A percentile compares a stretch with the other conserved stretches of the same genome.
Conservation (phyloP, 495 filamentous ascomycete genomes). For the Alectoria sarmentosa region DNA sequence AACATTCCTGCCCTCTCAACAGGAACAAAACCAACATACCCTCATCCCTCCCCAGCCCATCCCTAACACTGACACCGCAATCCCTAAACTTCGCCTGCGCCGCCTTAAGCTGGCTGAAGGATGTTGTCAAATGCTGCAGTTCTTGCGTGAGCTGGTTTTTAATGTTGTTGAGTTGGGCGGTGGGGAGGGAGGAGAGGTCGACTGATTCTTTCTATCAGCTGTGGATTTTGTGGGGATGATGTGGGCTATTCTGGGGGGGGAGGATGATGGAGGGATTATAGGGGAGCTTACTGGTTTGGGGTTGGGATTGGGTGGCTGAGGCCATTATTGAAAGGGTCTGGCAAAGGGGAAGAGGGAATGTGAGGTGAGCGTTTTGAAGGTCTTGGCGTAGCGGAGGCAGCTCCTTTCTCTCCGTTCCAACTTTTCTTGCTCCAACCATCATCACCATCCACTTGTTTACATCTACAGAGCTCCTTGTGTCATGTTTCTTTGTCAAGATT, state of each 20-base stretch:
- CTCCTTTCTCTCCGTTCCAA: too few relatives aligned
- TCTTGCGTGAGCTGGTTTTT: constrained; percentile 96
- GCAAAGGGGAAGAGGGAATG: too few relatives aligned
- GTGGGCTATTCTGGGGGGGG: too few relatives aligned
- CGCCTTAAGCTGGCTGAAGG: constrained; percentile 78
- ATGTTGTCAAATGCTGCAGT: constrained; percentile 83
- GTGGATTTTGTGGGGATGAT: neutral
- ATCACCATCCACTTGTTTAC: too few relatives aligned
- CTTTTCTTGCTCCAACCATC: too few relatives aligned
- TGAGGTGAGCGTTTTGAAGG: neutral
- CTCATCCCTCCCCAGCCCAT: constrained; percentile 41
- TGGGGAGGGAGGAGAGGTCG: constrained; percentile 50
- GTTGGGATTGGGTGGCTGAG: constrained; percentile 1
- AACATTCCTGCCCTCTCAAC: neutral
- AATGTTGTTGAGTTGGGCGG: constrained; percentile 52
- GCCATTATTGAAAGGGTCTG: constrained; percentile 3
- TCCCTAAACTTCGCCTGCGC: constrained; percentile 90
- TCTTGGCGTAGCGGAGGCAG: neutral
- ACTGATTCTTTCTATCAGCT: constrained; percentile 34
- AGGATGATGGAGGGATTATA: neutral
- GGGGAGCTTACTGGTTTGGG: constrained; percentile 12
- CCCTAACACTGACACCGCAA: constrained; percentile 67
- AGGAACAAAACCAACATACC: constrained; percentile 2
- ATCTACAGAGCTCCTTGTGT: neutral
- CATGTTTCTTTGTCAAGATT: neutral